phyloP scores from a whole-genome alignment of 768 basidiomycete genomes.

The Gloeostereum incarnatum region DNA sequence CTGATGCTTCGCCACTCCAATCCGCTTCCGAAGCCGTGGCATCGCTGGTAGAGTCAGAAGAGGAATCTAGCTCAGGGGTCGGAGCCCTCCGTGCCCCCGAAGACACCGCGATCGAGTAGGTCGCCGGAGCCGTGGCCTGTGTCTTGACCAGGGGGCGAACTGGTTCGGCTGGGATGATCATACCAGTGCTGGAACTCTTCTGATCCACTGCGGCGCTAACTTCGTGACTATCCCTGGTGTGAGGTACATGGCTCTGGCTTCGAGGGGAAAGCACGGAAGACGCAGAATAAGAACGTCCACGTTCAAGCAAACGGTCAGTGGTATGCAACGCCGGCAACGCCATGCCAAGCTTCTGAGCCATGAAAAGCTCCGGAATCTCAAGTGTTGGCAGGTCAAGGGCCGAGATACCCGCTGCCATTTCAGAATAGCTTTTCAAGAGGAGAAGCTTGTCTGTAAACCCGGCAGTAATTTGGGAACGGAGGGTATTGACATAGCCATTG shows the following conservation, averaged over 20 bases:
- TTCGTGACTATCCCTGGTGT: conserved; percentile 2
- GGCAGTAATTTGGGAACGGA: conserved; percentile 56
- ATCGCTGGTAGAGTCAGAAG: conserved; percentile 5
- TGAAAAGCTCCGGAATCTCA: conserved; percentile 49
- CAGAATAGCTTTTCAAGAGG: conserved; percentile 52
- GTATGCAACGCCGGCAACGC: too few relatives aligned
- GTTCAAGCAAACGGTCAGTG: conserved; percentile 11
- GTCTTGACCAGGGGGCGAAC: not conserved
- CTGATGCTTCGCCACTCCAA: conserved; percentile 6
- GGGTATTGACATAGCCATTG: conserved; percentile 45
- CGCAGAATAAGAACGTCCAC: not conserved
- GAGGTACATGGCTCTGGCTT: not conserved
- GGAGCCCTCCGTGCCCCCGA: conserved; percentile 19
- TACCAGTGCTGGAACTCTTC: not conserved
- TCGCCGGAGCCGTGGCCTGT: conserved; percentile 18
- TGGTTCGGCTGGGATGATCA: not conserved
- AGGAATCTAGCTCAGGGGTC: conserved; percentile 30
- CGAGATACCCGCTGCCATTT: conserved; percentile 49
- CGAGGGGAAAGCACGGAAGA: not conserved
- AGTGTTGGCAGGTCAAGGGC: conserved; percentile 48
- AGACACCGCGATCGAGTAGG: conserved; percentile 36
- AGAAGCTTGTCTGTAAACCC: conserved; percentile 58
- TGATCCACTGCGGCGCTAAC: not conserved
- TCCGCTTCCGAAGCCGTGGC: conserved; percentile 1
- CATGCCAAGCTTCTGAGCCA: conserved; percentile 41